Evolutionary conservation across 352 stramenopile genomes (phyloP).

Genomic region (Phytophthora europaea): DNA sequence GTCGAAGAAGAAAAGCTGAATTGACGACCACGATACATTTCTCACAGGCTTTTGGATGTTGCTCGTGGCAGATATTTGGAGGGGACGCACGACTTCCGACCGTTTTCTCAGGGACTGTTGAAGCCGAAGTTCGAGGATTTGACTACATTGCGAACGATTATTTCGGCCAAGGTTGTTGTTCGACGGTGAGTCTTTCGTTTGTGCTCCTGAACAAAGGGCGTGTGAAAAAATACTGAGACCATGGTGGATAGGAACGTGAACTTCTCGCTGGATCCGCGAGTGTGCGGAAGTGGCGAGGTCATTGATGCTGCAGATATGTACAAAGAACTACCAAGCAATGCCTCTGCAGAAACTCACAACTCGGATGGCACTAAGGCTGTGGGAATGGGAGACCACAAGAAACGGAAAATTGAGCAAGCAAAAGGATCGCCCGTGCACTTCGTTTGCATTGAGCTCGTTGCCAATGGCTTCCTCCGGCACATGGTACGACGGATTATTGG

Average conservation of each 20-base stretch:
- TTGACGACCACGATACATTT: neutral
- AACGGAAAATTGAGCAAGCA: slow-evolving; percentile 39
- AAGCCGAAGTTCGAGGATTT: slow-evolving; percentile 69
- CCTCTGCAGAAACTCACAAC: slow-evolving; percentile 12
- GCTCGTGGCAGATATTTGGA: slow-evolving; percentile 59
- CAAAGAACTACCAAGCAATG: slow-evolving; percentile 15
- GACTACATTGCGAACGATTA: slow-evolving; percentile 73
- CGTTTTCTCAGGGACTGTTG: slow-evolving; percentile 82
- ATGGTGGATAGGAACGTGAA: slow-evolving; percentile 59
- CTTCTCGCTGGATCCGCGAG: slow-evolving; percentile 72
- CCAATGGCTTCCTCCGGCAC: slow-evolving; percentile 88
- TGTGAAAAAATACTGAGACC: neutral
- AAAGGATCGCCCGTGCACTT: slow-evolving; percentile 62
- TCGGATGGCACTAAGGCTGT: slow-evolving; percentile 23
- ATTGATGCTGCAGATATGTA: slow-evolving; percentile 54
- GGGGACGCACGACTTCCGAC: slow-evolving; percentile 80
- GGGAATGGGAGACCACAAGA: slow-evolving; percentile 47
- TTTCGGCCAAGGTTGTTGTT: slow-evolving; percentile 70
- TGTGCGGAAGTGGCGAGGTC: slow-evolving; percentile 66
- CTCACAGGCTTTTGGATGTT: neutral
- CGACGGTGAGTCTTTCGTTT: slow-evolving; percentile 47
- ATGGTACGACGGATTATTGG: slow-evolving; percentile 91
- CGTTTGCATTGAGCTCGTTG: slow-evolving; percentile 85
- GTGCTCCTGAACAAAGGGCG: neutral
- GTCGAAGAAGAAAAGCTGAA: neutral